phyloP scores from a whole-genome alignment of 176 grass and related monocot species.

The Avena sativa region DNA sequence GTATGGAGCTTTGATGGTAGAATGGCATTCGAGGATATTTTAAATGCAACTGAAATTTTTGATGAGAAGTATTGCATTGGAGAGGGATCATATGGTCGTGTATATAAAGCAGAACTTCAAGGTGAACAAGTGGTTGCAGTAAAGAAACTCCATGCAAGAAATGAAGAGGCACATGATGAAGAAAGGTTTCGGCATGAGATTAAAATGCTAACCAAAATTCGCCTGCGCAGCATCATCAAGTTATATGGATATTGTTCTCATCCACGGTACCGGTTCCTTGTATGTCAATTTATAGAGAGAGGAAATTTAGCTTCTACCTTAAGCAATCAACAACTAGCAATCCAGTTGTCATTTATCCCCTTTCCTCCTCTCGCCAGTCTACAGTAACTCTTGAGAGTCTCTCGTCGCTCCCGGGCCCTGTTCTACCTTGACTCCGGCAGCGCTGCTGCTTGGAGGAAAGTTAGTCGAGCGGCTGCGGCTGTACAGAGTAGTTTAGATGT shows the following conservation, averaged over 20 bases:
- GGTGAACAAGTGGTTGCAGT: constrained; percentile 2
- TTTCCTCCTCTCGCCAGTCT: too few species aligned
- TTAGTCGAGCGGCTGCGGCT: too few species aligned
- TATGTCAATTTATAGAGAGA: constrained; percentile 31
- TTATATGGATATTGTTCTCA: constrained; percentile 34
- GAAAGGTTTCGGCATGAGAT: constrained; percentile 14
- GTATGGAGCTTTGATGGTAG: constrained; percentile 39
- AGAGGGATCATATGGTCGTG: constrained; percentile 3
- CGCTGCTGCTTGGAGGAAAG: too few species aligned
- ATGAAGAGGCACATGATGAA: background rate
- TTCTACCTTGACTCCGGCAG: too few species aligned
- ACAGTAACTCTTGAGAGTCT: too few species aligned
- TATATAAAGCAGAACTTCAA: constrained; percentile 27
- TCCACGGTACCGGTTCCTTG: constrained; percentile 14
- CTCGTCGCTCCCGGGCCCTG: too few species aligned
- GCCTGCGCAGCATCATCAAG: constrained; percentile 29
- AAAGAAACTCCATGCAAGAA: background rate
- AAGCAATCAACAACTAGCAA: background rate
- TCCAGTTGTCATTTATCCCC: too few species aligned
- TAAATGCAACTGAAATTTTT: constrained; percentile 29
- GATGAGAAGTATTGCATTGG: constrained; percentile 33
- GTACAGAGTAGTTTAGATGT: too few species aligned
- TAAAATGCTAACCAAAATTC: constrained; percentile 13
- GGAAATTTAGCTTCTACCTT: constrained; percentile 14
- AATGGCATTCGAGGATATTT: constrained; percentile 29